Evolutionary conservation across 2,329 filamentous ascomycete species (phyloP).

Genomic region (Nectriaceae sp.): DNA sequence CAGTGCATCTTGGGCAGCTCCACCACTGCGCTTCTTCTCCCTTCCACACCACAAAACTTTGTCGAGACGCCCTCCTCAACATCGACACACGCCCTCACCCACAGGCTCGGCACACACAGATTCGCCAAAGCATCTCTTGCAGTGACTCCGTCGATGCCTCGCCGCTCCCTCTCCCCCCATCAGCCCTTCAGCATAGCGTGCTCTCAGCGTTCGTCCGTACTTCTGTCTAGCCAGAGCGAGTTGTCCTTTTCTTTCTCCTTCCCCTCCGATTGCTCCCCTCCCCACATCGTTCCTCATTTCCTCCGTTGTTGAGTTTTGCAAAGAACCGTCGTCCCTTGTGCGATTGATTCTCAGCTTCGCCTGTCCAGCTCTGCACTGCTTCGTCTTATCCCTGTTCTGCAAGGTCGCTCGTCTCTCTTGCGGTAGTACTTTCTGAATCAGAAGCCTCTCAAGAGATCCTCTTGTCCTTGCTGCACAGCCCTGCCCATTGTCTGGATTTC

Average conservation of each 20-base stretch:
- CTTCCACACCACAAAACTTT: slow-evolving; percentile 29
- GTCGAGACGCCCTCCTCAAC: slow-evolving; percentile 22
- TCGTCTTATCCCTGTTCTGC: too few relatives aligned
- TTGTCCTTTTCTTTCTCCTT: slow-evolving; percentile 7
- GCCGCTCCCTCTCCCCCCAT: background rate
- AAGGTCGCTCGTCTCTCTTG: too few relatives aligned
- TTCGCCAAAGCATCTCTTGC: background rate
- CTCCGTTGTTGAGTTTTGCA: slow-evolving; percentile 4
- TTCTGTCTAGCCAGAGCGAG: too few relatives aligned
- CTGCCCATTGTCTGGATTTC: slow-evolving; percentile 23
- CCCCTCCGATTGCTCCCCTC: slow-evolving; percentile 17
- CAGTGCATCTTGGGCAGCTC: too few relatives aligned
- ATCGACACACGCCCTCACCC: slow-evolving; percentile 18
- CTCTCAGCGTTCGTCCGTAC: background rate
- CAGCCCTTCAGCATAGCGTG: too few relatives aligned
- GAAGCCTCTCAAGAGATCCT: too few relatives aligned
- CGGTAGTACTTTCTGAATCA: too few relatives aligned
- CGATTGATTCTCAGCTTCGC: slow-evolving; percentile 11
- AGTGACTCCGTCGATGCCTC: background rate
- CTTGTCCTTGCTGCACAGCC: too few relatives aligned
- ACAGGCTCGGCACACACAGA: background rate
- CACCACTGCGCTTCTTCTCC: slow-evolving; percentile 32
- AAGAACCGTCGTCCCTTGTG: slow-evolving; percentile 18
- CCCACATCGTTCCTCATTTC: slow-evolving; percentile 6
- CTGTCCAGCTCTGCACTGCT: too few relatives aligned